These are phyloP conservation scores for Trametes cinnabarina DNA, from an alignment of 768 basidiomycete genomes.

Conservation along the genomic window DNA sequence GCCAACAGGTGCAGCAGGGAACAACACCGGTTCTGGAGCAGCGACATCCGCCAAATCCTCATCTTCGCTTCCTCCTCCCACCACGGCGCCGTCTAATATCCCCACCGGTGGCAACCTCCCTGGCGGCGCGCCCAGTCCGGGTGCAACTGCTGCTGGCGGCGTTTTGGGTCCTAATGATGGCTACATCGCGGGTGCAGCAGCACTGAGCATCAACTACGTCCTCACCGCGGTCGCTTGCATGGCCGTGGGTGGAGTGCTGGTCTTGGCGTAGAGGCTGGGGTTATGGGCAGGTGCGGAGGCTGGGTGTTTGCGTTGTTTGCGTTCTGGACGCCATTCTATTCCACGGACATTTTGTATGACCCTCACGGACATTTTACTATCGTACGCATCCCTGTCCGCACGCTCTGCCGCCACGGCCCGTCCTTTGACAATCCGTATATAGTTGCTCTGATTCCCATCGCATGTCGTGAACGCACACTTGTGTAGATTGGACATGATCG, in stretches of 20 bases:
- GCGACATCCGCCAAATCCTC: constrained; percentile 34
- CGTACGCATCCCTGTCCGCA: constrained; percentile 7
- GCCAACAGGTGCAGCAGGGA: constrained; percentile 23
- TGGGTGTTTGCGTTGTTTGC: constrained; percentile 1
- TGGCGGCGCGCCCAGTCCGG: constrained; percentile 61
- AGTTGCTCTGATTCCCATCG: not conserved
- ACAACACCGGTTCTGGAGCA: constrained; percentile 21
- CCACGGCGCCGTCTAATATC: constrained; percentile 59
- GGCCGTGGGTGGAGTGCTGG: constrained; percentile 33
- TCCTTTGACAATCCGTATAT: too few species aligned
- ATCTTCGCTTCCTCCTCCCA: constrained; percentile 40
- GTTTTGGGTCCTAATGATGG: constrained; percentile 66
- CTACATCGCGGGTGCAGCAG: constrained; percentile 57
- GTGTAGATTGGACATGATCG: not conserved
- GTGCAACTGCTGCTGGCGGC: constrained; percentile 42
- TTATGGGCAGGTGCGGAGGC: too few species aligned
- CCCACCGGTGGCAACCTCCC: constrained; percentile 50
- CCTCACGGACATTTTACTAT: constrained; percentile 11
- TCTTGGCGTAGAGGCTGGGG: not conserved
- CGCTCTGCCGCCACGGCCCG: too few species aligned
- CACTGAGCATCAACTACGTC: constrained; percentile 44
- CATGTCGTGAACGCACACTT: not conserved
- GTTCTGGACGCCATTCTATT: constrained; percentile 8
- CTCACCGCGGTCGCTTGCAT: constrained; percentile 43
- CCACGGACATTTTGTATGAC: constrained; percentile 20